phyloP scores from a whole-genome alignment of 2,329 filamentous ascomycete species.

The Penicillium italicum region DNA sequence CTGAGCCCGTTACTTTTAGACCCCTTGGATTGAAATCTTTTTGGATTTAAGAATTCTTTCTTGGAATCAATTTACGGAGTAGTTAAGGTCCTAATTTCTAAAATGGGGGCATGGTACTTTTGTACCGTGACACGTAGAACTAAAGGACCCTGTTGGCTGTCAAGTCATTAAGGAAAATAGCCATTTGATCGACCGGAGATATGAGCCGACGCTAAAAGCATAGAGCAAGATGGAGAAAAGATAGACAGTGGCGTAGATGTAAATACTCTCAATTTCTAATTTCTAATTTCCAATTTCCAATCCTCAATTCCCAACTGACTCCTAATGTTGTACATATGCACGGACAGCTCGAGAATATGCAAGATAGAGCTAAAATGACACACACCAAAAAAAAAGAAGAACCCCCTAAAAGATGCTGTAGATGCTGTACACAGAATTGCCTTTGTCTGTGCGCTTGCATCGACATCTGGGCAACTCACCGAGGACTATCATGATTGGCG shows the following conservation, averaged over 20 bases:
- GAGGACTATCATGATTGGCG: conserved; percentile 11
- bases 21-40: no score
- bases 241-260: neutral
- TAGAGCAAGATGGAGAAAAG: neutral
- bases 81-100: no score
- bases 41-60: no score
- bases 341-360: neutral
- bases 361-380: neutral
- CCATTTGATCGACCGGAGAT: neutral
- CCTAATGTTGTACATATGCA: neutral
- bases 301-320: neutral
- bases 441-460: conserved; percentile 16
- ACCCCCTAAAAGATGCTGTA: no score
- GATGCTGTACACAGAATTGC: conserved; percentile 6
- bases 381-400: no score
- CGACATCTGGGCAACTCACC: neutral
- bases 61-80: no score
- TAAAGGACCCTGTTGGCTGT: no score
- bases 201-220: neutral
- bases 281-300: no score
- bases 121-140: no score
- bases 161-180: neutral
- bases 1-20: neutral
- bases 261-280: no score
- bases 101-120: no score